These are phyloP conservation scores for Geotrichum cucujoidarum DNA, from an alignment of 1,139 yeast species.

Conservation along the genomic window DNA sequence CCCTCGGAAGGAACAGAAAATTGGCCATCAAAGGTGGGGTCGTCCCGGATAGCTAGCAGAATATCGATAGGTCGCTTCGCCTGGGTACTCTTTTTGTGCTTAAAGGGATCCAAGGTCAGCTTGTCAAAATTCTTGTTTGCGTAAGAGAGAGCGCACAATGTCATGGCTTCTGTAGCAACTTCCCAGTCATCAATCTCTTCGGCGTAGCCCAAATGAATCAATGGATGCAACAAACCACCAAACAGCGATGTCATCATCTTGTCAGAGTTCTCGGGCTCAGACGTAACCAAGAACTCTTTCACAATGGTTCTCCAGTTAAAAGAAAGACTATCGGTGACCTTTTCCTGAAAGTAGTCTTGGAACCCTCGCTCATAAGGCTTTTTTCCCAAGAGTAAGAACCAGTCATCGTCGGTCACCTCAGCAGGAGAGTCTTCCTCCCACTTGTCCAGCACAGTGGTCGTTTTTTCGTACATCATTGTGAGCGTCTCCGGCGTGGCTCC, in stretches of 20 bases:
- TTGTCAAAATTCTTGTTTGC: slow-evolving; percentile 1
- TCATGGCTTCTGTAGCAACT: slow-evolving; percentile 34
- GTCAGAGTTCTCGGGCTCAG: slow-evolving; percentile 10
- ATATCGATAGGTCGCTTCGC: not conserved
- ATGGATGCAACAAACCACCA: slow-evolving; percentile 33
- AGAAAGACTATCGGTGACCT: slow-evolving; percentile 26
- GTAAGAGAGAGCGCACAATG: slow-evolving; percentile 21
- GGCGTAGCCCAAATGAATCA: slow-evolving; percentile 37
- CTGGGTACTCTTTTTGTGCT: slow-evolving; percentile 10
- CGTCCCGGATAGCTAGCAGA: slow-evolving; percentile 21
- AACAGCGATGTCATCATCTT: slow-evolving; percentile 25
- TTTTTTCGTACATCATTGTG: slow-evolving; percentile 22
- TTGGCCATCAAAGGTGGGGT: slow-evolving; percentile 22
- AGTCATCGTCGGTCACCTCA: slow-evolving; percentile 34
- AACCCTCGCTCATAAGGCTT: slow-evolving; percentile 32
- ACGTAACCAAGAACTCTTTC: slow-evolving; percentile 18
- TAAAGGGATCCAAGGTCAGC: slow-evolving; percentile 5
- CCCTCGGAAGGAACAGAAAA: slow-evolving; percentile 5
- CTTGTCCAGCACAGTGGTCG: slow-evolving; percentile 13
- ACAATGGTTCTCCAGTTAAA: slow-evolving; percentile 32
- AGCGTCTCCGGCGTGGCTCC: slow-evolving; percentile 26
- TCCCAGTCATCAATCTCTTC: slow-evolving; percentile 31
- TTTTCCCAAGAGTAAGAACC: slow-evolving; percentile 31
- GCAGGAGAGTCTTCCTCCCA: slow-evolving; percentile 34
- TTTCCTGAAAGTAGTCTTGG: slow-evolving; percentile 33